Conservation (phyloP, 495 filamentous ascomycete genomes). For the Neurospora sp. region DNA sequence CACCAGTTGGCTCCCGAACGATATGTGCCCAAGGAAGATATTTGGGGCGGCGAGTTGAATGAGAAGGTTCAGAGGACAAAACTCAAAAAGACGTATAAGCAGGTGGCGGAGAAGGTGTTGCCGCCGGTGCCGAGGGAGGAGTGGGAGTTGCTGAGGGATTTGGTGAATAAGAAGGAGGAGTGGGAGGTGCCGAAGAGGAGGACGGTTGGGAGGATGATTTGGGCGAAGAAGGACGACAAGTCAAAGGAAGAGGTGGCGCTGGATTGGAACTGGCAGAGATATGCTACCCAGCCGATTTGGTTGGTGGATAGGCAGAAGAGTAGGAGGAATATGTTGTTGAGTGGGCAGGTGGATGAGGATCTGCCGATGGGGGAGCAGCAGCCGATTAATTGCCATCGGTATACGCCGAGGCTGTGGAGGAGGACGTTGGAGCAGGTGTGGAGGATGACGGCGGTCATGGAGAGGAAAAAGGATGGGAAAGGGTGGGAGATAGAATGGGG, state of each 20-base stretch:
- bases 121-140: slow-evolving; percentile 64
- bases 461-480: slow-evolving; percentile 10
- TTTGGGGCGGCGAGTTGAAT: slow-evolving; percentile 52
- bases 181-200: slow-evolving; percentile 17
- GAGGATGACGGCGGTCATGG: slow-evolving; percentile 22
- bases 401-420: slow-evolving; percentile 15
- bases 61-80: slow-evolving; percentile 46
- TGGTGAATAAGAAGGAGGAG: slow-evolving; percentile 43
- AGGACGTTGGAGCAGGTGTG: slow-evolving; percentile 26
- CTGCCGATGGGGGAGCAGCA: slow-evolving; percentile 22
- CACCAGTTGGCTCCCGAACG: slow-evolving; percentile 34
- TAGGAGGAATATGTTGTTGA: slow-evolving; percentile 22
- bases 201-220: slow-evolving; percentile 42
- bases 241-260: slow-evolving; percentile 21
- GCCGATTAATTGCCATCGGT: slow-evolving; percentile 18
- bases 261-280: slow-evolving; percentile 20
- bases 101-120: slow-evolving; percentile 44
- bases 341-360: slow-evolving; percentile 22
- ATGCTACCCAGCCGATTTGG: slow-evolving; percentile 11
- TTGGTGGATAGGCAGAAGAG: slow-evolving; percentile 10
- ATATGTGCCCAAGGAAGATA: slow-evolving; percentile 48
- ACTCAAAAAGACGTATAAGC: slow-evolving; percentile 48
- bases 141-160: slow-evolving; percentile 48
- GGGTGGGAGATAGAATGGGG: slow-evolving; percentile 30
- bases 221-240: slow-evolving; percentile 9